These are phyloP conservation scores for Salix viminalis DNA, from an alignment of 345 rosid genomes.

Conservation along the genomic window DNA sequence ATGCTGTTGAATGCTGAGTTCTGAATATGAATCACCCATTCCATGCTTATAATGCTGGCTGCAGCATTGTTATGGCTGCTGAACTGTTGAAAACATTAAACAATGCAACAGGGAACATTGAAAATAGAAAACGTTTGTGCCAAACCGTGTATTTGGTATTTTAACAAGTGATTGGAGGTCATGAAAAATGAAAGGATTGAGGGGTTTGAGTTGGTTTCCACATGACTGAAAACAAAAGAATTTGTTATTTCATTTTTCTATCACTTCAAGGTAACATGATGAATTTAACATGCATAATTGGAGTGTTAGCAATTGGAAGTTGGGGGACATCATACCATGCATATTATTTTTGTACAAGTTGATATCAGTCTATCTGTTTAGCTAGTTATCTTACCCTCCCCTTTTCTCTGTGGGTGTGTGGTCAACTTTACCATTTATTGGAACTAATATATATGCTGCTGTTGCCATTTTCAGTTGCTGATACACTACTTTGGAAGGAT, in stretches of 20 bases:
- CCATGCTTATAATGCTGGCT: background rate
- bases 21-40: background rate
- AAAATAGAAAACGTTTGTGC: background rate
- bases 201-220: background rate
- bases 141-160: background rate
- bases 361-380: background rate
- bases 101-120: background rate
- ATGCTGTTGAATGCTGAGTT: background rate
- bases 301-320: background rate
- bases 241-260: background rate
- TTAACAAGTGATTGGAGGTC: background rate
- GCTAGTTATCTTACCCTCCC: background rate
- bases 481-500: constrained; percentile 84
- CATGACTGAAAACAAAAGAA: background rate
- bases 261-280: background rate
- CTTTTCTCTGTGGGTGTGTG: background rate
- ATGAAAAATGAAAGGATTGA: background rate
- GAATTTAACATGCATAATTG: background rate
- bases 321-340: background rate
- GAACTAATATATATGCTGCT: constrained; percentile 10
- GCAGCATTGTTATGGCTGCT: background rate
- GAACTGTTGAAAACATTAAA: background rate
- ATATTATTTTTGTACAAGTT: background rate
- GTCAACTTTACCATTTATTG: background rate
- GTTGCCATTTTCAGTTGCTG: constrained; percentile 66